Percentiles rank a stretch among this genome's conserved stretches.
phyloP scores from a whole-genome alignment of 2,329 filamentous ascomycete species.

The Fonsecaea pugnacius region DNA sequence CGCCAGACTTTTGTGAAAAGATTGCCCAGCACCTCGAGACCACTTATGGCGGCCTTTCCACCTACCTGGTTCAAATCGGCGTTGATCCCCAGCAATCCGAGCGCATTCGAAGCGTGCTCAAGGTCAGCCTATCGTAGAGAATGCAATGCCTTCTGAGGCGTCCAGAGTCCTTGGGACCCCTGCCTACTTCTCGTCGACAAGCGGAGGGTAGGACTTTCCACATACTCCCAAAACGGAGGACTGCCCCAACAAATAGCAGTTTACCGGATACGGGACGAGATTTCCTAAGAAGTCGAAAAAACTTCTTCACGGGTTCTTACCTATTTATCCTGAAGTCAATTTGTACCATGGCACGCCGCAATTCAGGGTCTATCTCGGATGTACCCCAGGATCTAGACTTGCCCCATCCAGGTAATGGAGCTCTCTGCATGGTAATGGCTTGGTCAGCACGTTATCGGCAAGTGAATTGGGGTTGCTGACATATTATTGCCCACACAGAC shows the following conservation, averaged over 20 bases:
- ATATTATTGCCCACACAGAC: neutral
- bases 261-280: neutral
- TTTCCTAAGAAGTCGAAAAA: neutral
- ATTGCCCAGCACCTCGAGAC: conserved; percentile 63
- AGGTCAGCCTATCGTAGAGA: neutral
- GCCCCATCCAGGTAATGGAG: conserved; percentile 18
- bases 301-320: neutral
- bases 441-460: conserved; percentile 21
- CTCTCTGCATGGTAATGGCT: conserved; percentile 12
- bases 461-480: conserved; percentile 21
- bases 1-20: conserved; percentile 64
- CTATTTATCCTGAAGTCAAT: neutral
- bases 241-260: neutral
- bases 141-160: neutral
- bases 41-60: conserved; percentile 67
- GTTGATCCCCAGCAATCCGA: conserved; percentile 55
- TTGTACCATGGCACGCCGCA: neutral
- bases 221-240: no score
- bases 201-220: neutral
- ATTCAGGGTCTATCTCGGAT: neutral
- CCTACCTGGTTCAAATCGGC: conserved; percentile 69
- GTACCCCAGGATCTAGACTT: conserved; percentile 11
- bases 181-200: neutral
- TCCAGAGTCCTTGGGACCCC: neutral
- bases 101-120: conserved; percentile 38